Conservation (phyloP, 2,329 filamentous ascomycete species). For the Curvularia hawaiiensis region DNA sequence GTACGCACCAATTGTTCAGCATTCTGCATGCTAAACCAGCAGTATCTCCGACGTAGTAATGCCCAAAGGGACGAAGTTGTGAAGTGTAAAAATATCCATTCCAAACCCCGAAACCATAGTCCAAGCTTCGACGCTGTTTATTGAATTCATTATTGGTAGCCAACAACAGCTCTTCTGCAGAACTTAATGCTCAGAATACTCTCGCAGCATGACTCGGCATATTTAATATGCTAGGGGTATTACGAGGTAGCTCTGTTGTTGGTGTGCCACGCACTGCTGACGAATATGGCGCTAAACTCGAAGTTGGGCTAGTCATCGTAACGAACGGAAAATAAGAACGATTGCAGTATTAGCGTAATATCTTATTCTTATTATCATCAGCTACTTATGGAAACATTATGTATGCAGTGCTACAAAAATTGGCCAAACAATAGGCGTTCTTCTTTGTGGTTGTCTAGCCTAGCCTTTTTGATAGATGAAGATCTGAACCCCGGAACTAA, state of each 20-base stretch:
- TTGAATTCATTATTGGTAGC: background rate
- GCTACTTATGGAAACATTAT: background rate
- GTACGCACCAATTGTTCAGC: background rate
- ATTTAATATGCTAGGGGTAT: background rate
- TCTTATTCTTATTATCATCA: background rate
- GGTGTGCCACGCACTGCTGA: background rate
- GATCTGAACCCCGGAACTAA: background rate
- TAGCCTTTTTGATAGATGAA: background rate
- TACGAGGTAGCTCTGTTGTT: background rate
- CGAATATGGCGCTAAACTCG: background rate
- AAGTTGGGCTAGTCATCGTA: background rate
- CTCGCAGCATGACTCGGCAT: no score
- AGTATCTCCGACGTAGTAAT: background rate
- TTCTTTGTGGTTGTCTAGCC: background rate
- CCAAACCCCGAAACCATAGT: no score
- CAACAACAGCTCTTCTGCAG: background rate
- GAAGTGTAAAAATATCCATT: background rate
- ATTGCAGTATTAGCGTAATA: background rate
- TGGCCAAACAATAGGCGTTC: background rate
- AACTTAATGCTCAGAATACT: background rate
- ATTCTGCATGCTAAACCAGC: background rate
- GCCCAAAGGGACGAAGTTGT: background rate
- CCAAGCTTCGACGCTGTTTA: background rate
- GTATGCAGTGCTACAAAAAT: background rate
- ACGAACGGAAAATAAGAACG: background rate